Evolutionary conservation across 805 yeast species (phyloP).

Genomic region (Pichia heedii): DNA sequence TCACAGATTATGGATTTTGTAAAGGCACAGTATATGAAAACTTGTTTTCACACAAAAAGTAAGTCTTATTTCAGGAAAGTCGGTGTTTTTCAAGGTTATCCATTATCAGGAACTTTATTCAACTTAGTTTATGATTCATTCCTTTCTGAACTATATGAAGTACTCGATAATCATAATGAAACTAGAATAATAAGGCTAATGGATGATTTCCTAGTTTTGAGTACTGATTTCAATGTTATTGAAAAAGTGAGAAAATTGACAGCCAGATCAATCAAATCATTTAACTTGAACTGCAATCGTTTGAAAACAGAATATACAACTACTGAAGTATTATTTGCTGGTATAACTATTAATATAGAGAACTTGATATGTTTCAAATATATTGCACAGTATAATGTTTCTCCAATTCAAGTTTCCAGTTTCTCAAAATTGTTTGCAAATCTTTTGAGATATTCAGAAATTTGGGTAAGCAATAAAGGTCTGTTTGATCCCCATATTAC

Average conservation of each 20-base stretch:
- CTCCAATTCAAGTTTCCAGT: constrained; percentile 7
- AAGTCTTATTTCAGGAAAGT: constrained; percentile 37
- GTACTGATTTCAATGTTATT: constrained; percentile 33
- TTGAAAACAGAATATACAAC: constrained; percentile 28
- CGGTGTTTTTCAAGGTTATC: constrained; percentile 84
- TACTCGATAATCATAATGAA: background rate
- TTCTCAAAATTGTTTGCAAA: constrained; percentile 17
- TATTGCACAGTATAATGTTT: constrained; percentile 8
- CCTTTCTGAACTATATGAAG: constrained; percentile 28
- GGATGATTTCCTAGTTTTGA: constrained; percentile 76
- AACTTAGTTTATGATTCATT: constrained; percentile 62
- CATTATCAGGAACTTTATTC: constrained; percentile 65
- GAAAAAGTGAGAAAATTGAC: constrained; percentile 23
- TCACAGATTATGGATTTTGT: constrained; percentile 38
- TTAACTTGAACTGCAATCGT: constrained; percentile 32
- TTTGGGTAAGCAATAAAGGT: constrained; percentile 1
- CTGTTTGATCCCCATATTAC: constrained; percentile 15
- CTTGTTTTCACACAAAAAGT: constrained; percentile 32
- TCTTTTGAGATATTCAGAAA: constrained; percentile 3
- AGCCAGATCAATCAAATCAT: constrained; percentile 32
- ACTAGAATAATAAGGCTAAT: constrained; percentile 49
- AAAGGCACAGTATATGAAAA: constrained; percentile 42
- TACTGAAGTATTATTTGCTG: constrained; percentile 32
- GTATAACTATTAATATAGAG: constrained; percentile 28
- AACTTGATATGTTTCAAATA: constrained; percentile 30